Evolutionary conservation across 2,329 filamentous ascomycete species (phyloP).

Genomic region (Didymella lethalis): DNA sequence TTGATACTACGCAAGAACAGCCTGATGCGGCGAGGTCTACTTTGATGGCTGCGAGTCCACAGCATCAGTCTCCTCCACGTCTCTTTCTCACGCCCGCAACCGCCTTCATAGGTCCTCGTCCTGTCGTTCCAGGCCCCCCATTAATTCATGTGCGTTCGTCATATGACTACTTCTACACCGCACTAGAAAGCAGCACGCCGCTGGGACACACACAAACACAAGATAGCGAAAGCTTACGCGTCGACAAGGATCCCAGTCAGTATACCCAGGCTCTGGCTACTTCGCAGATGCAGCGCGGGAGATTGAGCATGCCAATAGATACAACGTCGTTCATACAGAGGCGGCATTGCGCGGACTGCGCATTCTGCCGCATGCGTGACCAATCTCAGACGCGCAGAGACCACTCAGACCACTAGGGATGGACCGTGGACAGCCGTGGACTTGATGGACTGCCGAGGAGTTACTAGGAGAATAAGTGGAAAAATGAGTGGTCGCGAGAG

Average conservation of each 20-base stretch:
- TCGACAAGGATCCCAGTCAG: neutral
- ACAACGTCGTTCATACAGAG: slow-evolving; percentile 16
- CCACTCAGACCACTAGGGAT: neutral
- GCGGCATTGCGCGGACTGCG: slow-evolving; percentile 20
- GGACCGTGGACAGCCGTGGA: neutral
- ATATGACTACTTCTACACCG: neutral
- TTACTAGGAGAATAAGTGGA: neutral
- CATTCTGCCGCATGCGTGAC: slow-evolving; percentile 22
- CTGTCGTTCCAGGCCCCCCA: too few relatives aligned
- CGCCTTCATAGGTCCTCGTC: neutral
- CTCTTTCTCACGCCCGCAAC: neutral
- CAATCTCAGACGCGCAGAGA: neutral
- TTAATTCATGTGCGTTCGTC: neutral
- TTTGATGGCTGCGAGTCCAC: neutral
- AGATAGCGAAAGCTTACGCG: neutral
- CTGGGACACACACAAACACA: neutral
- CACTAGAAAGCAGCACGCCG: neutral
- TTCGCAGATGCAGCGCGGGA: neutral
- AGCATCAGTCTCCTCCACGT: too few relatives aligned
- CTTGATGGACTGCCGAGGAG: neutral
- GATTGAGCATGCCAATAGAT: neutral
- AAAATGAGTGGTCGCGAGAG: neutral
- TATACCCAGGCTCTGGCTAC: neutral
- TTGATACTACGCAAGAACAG: neutral
- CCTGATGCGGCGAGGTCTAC: too few relatives aligned